Evolutionary conservation across 164 flowering plant genomes (phyloP).

Genomic region (Vitis cinerea): DNA sequence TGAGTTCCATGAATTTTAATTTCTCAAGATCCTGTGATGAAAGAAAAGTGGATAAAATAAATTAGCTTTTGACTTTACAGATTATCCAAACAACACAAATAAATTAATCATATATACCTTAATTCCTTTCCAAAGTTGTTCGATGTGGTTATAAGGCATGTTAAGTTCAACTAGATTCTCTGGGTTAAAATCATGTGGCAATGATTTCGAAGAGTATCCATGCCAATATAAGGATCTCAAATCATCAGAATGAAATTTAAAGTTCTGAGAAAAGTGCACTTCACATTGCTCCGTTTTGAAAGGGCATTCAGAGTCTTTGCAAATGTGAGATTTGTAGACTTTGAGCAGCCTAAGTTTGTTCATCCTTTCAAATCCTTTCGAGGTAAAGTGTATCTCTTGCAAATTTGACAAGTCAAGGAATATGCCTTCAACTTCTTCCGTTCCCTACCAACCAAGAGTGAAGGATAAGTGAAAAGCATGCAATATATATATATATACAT

Average conservation of each 20-base stretch:
- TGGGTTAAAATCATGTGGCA: constrained; percentile 3
- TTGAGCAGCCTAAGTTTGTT: neutral
- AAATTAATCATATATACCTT: neutral
- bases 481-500: too few species aligned
- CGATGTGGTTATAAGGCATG: constrained; percentile 12
- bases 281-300: too few species aligned
- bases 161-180: constrained; percentile 14
- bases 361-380: constrained; percentile 2
- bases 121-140: constrained; percentile 1
- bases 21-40: neutral
- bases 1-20: constrained; percentile 11
- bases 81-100: neutral
- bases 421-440: constrained; percentile 7
- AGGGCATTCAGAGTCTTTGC: too few species aligned
- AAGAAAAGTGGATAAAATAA: neutral
- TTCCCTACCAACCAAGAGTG: constrained; percentile 4
- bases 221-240: constrained; percentile 7
- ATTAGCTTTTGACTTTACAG: too few species aligned
- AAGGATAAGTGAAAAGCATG: neutral
- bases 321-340: neutral
- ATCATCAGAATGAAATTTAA: neutral
- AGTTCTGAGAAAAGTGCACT: neutral
- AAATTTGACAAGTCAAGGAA: neutral
- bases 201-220: neutral
- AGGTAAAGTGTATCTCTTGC: neutral